Conservation (phyloP, 306 rosid genomes). For the Quercus bicolor region DNA sequence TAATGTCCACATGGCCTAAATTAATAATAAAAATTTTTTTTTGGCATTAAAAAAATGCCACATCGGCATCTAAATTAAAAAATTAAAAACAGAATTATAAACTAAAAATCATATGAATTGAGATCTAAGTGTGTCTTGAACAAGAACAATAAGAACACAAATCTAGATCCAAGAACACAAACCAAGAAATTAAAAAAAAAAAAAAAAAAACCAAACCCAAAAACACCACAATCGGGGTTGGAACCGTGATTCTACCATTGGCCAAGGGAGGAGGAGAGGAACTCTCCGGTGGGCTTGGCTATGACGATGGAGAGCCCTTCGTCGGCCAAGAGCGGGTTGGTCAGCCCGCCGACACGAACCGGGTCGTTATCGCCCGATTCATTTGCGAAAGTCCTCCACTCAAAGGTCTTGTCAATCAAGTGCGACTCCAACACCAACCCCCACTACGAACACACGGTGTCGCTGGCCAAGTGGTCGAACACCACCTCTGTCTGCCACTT, state of each 20-base stretch:
- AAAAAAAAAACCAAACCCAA: no score
- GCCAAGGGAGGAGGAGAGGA: constrained; percentile 77
- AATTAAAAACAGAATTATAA: no score
- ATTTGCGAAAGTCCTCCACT: constrained; percentile 91
- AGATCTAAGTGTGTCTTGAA: no score
- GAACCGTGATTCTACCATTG: constrained; percentile 97
- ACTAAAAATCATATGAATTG: no score
- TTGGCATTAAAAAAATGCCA: no score
- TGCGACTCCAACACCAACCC: constrained; percentile 89
- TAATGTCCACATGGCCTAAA: no score
- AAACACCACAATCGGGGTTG: constrained; percentile 72
- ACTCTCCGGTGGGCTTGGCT: constrained; percentile 77
- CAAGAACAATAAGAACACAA: no score
- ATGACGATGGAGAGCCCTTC: constrained; percentile 90
- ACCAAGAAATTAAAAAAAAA: no score
- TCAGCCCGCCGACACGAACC: constrained; percentile 86
- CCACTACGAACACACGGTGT: constrained; percentile 88
- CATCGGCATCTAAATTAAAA: no score
- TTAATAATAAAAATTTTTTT: no score
- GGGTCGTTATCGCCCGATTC: constrained; percentile 96
- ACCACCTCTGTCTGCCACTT: constrained; percentile 93
- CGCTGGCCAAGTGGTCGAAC: constrained; percentile 85
- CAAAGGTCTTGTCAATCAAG: constrained; percentile 86
- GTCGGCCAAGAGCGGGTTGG: constrained; percentile 75
- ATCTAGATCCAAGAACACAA: no score